These are phyloP conservation scores for Citrus maxima DNA, from an alignment of 345 rosid genomes.

Conservation along the genomic window DNA sequence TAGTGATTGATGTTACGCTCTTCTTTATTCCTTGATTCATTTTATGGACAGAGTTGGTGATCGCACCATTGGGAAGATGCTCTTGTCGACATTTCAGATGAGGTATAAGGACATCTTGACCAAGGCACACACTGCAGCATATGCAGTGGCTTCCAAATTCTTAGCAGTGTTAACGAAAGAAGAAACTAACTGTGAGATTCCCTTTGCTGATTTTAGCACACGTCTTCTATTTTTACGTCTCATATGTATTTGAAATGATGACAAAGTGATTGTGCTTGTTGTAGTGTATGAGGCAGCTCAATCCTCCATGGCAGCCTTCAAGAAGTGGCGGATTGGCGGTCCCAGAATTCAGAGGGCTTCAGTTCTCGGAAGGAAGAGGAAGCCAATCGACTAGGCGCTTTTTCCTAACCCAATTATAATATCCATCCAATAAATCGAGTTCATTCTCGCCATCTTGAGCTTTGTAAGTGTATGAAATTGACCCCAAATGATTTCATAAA, in stretches of 20 bases:
- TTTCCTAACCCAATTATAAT: neutral
- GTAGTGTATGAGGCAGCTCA: conserved; percentile 84
- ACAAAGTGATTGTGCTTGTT: conserved; percentile 5
- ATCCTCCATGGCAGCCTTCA: conserved; percentile 65
- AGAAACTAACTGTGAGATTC: conserved; percentile 58
- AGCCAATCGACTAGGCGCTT: conserved; percentile 33
- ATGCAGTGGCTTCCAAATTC: conserved; percentile 55
- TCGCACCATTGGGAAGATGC: conserved; percentile 65
- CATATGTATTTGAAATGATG: neutral
- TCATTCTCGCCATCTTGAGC: neutral
- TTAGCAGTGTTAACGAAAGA: conserved; percentile 58
- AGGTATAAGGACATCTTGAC: conserved; percentile 72
- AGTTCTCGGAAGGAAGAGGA: conserved; percentile 84
- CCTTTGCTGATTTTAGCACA: conserved; percentile 8
- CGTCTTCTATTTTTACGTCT: neutral
- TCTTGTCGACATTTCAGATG: conserved; percentile 65
- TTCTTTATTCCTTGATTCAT: neutral
- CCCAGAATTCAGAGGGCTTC: conserved; percentile 80
- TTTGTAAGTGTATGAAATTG: neutral
- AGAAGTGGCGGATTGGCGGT: conserved; percentile 86
- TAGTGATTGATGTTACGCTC: neutral
- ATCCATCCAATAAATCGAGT: neutral
- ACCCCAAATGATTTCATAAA: neutral
- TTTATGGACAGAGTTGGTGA: conserved; percentile 48
- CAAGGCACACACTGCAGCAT: conserved; percentile 73